Evolutionary conservation across 1,139 yeast genomes (phyloP).

Genomic region (Yamadazyma songkhlaensis): DNA sequence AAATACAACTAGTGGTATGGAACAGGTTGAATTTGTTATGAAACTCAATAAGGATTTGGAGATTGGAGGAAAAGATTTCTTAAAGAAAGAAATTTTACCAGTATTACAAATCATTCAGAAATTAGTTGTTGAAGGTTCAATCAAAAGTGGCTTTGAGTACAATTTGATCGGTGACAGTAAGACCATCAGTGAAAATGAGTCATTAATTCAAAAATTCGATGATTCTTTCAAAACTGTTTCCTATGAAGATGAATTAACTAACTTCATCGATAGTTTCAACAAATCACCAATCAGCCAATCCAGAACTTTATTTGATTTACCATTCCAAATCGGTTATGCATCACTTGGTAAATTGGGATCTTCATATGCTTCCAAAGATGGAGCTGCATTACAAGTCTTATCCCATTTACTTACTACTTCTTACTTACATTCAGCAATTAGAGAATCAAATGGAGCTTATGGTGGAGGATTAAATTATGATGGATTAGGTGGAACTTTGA

Average conservation of each 20-base stretch:
- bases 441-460: constrained; percentile 97
- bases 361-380: constrained; percentile 65
- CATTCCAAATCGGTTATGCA: constrained; percentile 87
- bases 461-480: constrained; percentile 92
- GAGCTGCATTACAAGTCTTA: constrained; percentile 81
- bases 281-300: constrained; percentile 8
- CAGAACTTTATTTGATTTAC: constrained; percentile 60
- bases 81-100: constrained; percentile 58
- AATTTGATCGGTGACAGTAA: constrained; percentile 59
- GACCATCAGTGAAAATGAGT: constrained; percentile 40
- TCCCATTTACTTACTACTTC: constrained; percentile 81
- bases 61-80: constrained; percentile 46
- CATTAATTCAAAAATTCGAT: constrained; percentile 36
- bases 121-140: constrained; percentile 33
- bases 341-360: constrained; percentile 70
- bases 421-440: constrained; percentile 80
- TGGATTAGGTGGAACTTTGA: constrained; percentile 76
- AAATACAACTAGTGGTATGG: constrained; percentile 69
- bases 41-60: constrained; percentile 55
- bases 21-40: constrained; percentile 70
- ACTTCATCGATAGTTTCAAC: constrained; percentile 12
- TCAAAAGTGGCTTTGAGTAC: constrained; percentile 40
- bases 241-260: constrained; percentile 9
- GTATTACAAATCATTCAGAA: constrained; percentile 55
- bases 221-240: constrained; percentile 4